phyloP scores from a whole-genome alignment of 176 grass and related monocot species.

The Cenchrus americanus region DNA sequence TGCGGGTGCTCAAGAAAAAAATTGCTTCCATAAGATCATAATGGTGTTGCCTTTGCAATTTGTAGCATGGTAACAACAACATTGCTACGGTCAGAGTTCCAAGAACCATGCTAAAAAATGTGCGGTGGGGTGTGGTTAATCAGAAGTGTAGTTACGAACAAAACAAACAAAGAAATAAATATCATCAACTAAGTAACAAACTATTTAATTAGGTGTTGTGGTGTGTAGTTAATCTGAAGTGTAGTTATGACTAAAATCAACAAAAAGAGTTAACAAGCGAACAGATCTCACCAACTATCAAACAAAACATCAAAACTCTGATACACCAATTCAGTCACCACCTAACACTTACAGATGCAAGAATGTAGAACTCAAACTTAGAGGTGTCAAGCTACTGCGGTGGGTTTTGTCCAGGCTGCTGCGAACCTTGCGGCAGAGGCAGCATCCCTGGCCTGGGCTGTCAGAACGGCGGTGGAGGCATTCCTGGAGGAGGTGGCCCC shows the following conservation, averaged over 20 bases:
- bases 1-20: neutral
- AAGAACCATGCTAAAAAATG: neutral
- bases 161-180: too few species aligned
- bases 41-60: neutral
- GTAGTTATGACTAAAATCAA: neutral
- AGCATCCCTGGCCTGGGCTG: constrained; percentile 84
- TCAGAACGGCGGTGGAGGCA: constrained; percentile 67
- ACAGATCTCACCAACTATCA: neutral
- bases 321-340: neutral
- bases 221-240: neutral
- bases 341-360: neutral
- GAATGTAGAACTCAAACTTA: constrained; percentile 27
- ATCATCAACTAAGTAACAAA: neutral
- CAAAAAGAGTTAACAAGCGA: neutral
- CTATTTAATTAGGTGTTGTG: neutral
- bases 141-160: too few species aligned
- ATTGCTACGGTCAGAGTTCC: neutral
- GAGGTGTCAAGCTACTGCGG: constrained; percentile 57
- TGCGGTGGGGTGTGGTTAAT: too few species aligned
- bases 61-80: neutral
- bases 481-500: constrained; percentile 69
- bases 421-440: constrained; percentile 66
- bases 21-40: neutral
- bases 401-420: constrained; percentile 85
- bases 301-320: neutral